Conservation (phyloP, 495 filamentous ascomycete species). For the Penicillium bovifimosum region DNA sequence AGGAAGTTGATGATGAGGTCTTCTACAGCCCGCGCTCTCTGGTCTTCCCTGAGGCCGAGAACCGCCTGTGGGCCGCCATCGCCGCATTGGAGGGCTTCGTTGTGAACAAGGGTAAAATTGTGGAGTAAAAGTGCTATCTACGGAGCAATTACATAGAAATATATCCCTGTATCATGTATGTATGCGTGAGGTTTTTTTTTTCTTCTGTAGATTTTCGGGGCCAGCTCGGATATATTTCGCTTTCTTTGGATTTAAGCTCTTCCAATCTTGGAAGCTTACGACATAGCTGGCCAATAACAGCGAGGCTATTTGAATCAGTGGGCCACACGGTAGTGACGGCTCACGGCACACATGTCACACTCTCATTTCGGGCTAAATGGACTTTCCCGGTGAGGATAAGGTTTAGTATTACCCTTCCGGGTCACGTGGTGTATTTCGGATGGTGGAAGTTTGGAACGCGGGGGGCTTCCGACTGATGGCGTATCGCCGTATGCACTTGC, state of each 20-base stretch:
- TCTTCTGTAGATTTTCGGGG: background rate
- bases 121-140: slow-evolving; percentile 25
- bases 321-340: background rate
- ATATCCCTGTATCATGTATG: background rate
- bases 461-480: background rate
- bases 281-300: slow-evolving; percentile 11
- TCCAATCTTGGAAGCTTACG: no score
- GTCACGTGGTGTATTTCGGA: slow-evolving; percentile 10
- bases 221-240: background rate
- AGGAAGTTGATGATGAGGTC: slow-evolving; percentile 92
- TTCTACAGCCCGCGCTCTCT: slow-evolving; percentile 79
- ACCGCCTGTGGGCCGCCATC: slow-evolving; percentile 85
- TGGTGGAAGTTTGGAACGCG: background rate
- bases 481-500: background rate
- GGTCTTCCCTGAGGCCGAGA: slow-evolving; percentile 92
- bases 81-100: slow-evolving; percentile 85
- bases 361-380: background rate
- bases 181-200: background rate
- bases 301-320: slow-evolving; percentile 7
- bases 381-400: background rate
- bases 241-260: background rate
- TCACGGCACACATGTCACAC: no score
- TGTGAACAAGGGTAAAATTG: slow-evolving; percentile 76
- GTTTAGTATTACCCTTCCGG: background rate
- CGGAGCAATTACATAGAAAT: background rate